Conservation (phyloP, 164 flowering plant genomes). For the Hamamelis virginiana region DNA sequence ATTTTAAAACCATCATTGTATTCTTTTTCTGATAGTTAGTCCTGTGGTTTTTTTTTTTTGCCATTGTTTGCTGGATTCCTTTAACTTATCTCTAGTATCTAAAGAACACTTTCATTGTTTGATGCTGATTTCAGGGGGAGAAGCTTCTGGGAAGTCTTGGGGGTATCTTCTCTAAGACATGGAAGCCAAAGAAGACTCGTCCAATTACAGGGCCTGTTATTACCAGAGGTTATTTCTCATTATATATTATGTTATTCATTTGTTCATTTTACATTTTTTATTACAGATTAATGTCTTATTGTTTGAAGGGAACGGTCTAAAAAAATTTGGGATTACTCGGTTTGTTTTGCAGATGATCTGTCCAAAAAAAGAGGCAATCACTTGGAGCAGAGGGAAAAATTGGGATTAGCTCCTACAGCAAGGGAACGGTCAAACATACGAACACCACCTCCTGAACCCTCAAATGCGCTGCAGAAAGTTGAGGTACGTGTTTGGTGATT, state of each 20-base stretch:
- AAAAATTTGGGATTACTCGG: neutral
- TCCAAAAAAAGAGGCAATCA: constrained; percentile 28
- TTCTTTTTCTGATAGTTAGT: too few species aligned
- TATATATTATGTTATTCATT: neutral
- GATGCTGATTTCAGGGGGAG: constrained; percentile 48
- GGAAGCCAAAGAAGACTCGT: constrained; percentile 64
- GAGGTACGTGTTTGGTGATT: constrained; percentile 36
- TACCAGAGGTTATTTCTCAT: constrained; percentile 33
- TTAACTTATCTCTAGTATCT: too few species aligned
- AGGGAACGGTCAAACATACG: constrained; percentile 31
- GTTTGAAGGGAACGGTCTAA: too few species aligned
- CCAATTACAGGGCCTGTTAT: constrained; percentile 46
- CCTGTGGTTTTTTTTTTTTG: too few species aligned
- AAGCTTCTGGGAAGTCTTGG: constrained; percentile 65
- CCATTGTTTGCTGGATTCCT: too few species aligned
- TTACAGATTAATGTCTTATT: neutral
- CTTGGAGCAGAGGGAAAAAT: constrained; percentile 51
- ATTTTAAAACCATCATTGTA: too few species aligned
- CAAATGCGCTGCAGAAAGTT: constrained; percentile 50
- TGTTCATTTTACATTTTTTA: neutral
- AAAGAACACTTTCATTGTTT: too few species aligned
- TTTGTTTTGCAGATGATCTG: constrained; percentile 33
- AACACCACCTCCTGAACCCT: constrained; percentile 42
- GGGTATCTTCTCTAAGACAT: constrained; percentile 60
- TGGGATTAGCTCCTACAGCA: constrained; percentile 36